A percentile compares a stretch with the other conserved stretches of the same genome.
phyloP scores from a whole-genome alignment of 148 eudicot species.

The Silene conica region DNA sequence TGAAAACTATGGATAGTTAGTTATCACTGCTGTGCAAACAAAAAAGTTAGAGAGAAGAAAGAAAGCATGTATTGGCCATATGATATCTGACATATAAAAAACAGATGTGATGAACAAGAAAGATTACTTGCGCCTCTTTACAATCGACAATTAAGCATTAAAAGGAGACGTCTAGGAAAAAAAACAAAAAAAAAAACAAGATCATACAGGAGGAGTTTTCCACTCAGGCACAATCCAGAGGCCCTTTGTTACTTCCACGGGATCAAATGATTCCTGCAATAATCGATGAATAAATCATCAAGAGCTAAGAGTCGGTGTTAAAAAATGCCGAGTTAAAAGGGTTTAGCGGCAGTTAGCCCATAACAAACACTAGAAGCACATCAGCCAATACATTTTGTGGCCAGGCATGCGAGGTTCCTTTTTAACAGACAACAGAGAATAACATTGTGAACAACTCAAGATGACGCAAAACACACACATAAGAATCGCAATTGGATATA shows the following conservation, averaged over 20 bases:
- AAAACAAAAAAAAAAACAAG: conserved; percentile 21
- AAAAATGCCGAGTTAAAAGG: not conserved
- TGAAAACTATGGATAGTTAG: not conserved
- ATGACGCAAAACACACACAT: not conserved
- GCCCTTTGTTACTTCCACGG: conserved; percentile 74
- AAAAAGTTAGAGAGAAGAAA: not conserved
- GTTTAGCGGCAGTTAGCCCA: not conserved
- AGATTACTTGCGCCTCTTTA: not conserved
- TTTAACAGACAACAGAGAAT: not conserved
- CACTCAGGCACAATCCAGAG: conserved; percentile 98
- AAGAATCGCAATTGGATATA: not conserved
- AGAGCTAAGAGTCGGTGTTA: not conserved
- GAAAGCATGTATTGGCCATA: not conserved
- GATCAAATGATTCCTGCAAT: conserved; percentile 82
- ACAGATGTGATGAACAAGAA: not conserved
- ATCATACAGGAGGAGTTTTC: conserved; percentile 75
- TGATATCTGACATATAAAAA: too few species aligned
- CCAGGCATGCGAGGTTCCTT: not conserved
- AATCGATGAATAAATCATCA: conserved; percentile 8
- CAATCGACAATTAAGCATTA: not conserved
- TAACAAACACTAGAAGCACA: not conserved
- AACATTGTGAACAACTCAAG: not conserved
- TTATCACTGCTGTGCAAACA: not conserved
- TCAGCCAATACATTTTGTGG: not conserved
- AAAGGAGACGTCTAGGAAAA: conserved; percentile 7